Base-by-base conservation (phyloP, 306 rosid genomes). In the Quercus aquifolioides region DNA sequence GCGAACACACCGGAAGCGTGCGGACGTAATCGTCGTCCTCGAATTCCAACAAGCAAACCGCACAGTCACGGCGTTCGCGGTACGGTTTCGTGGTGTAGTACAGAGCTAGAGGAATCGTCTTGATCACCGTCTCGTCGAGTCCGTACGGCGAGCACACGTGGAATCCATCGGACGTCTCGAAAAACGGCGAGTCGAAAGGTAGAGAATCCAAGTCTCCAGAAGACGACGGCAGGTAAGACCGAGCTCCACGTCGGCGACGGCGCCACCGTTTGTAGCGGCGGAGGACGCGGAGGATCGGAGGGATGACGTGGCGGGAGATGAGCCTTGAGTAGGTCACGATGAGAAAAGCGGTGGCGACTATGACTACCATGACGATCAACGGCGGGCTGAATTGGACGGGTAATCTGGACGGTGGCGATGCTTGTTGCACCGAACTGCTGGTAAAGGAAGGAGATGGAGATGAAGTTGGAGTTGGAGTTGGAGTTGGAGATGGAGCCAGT, bases 301-400 rank as follows among this genome's bases (percentile, higher is more conserved):
- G 97, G 14, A 82, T 65, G 75, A 94, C 87, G 79, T 91, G 99
- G 83, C 97, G 95, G 72, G 92, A 84, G 87, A 94, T 86, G 23
- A 94, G 91, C 30, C 99, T 97, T 63, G 92, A 94, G 74, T 94
- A 94, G 28, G 97, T 92, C 17, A 94, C 95, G 46, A 92, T 18
- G 20, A 94, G 65, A 65, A 94, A 92, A 23, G 99, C 99, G 30
- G 99, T 76, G 77, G 95, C 97, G 10, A 92, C 92, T 1, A 94
- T 87, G 1, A 90, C 99, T 0, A 94, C 97, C 97, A 94, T 94
- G 76, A 95, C 99, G 59, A 94, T 94, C 31, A 94, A 41, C 0
- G 99, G 97, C 0, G 97, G 99, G 38, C 91, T 91, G 89, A 94
- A 94, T 84, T 92, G 91, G 5, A 92, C 88, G 46, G 99, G 91